Conservation (phyloP, 2,329 filamentous ascomycete genomes). For the Chaetomiaceae sp. region DNA sequence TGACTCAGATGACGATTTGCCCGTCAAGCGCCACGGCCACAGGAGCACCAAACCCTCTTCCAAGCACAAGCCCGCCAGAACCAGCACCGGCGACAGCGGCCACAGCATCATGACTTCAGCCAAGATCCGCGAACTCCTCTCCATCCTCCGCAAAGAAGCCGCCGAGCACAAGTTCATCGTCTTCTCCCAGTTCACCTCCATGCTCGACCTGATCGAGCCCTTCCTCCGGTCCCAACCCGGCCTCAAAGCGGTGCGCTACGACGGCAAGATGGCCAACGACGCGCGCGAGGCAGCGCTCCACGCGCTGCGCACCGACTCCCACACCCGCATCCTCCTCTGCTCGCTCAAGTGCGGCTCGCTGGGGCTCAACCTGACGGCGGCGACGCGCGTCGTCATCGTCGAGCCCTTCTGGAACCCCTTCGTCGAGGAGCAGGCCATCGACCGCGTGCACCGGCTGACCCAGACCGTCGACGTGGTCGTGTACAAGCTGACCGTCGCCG, state of each 20-base stretch:
- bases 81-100: conserved; percentile 33
- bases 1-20: conserved; percentile 13
- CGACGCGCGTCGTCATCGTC: conserved; percentile 85
- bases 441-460: conserved; percentile 95
- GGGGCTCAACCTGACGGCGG: conserved; percentile 89
- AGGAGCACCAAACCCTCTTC: neutral
- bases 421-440: conserved; percentile 97
- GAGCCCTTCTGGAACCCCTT: conserved; percentile 99
- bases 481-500: conserved; percentile 83
- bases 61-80: conserved; percentile 15
- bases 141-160: conserved; percentile 72
- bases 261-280: conserved; percentile 92
- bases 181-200: conserved; percentile 96
- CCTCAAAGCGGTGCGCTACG: conserved; percentile 81
- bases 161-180: conserved; percentile 92
- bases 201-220: conserved; percentile 93
- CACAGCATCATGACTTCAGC: conserved; percentile 64
- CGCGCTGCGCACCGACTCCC: conserved; percentile 65
- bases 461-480: conserved; percentile 92
- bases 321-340: conserved; percentile 79
- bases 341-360: conserved; percentile 90
- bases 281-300: conserved; percentile 80
- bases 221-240: conserved; percentile 65
- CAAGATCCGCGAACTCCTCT: conserved; percentile 82
- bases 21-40: neutral